Conservation (phyloP, 108 stramenopile species). For the Epipyxis sp. region DNA sequence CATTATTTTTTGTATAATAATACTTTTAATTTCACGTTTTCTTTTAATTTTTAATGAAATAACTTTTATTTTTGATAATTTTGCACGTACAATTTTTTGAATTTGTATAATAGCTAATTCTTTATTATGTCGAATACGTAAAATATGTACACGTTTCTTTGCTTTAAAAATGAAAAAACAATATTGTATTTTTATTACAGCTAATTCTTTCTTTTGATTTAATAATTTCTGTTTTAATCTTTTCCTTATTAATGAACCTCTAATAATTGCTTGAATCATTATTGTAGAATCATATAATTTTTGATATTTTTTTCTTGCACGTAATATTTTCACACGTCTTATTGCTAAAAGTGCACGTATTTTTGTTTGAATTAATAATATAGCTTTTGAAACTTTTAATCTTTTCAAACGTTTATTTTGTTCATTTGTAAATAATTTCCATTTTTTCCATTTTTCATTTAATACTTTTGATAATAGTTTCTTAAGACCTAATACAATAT, state of each 20-base stretch:
- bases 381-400: background rate
- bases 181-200: background rate
- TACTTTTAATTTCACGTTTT: background rate
- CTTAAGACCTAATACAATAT: background rate
- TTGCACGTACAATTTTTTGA: background rate
- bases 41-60: background rate
- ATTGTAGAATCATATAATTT: conserved; percentile 9
- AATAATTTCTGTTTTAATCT: background rate
- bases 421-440: background rate
- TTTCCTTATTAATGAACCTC: no score
- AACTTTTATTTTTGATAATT: background rate
- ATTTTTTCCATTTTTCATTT: background rate
- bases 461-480: background rate
- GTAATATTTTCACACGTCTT: background rate
- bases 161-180: background rate
- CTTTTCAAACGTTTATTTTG: background rate
- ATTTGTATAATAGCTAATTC: background rate
- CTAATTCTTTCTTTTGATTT: background rate
- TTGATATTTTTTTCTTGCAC: background rate
- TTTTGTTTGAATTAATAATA: background rate
- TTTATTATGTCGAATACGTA: background rate
- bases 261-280: conserved; percentile 7
- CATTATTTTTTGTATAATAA: background rate
- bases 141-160: background rate
- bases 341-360: background rate